A percentile compares a stretch with the other conserved stretches of the same genome.
Conservation (phyloP, 805 yeast species). For the Cyberlindnera amylophila region DNA sequence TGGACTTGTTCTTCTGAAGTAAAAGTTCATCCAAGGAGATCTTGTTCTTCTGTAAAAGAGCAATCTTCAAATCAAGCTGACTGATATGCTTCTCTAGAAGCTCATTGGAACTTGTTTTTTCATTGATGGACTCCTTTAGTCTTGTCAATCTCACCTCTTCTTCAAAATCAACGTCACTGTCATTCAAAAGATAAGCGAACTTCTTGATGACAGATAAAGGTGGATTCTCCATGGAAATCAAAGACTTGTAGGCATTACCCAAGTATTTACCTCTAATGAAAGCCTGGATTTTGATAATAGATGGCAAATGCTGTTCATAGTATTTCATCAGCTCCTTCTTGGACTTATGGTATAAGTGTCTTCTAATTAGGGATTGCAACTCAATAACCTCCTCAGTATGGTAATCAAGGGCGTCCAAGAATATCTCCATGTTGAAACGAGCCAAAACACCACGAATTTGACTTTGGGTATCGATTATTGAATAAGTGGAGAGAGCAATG, state of each 20-base stretch:
- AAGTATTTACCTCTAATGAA: conserved; percentile 63
- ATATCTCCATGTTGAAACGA: conserved; percentile 52
- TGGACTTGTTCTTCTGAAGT: conserved; percentile 34
- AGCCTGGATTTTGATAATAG: conserved; percentile 72
- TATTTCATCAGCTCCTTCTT: conserved; percentile 35
- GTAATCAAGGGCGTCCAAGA: conserved; percentile 49
- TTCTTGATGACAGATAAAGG: conserved; percentile 71
- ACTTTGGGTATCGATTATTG: conserved; percentile 49
- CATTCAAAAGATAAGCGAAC: conserved; percentile 73
- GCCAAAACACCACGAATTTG: conserved; percentile 58
- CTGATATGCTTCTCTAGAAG: conserved; percentile 69
- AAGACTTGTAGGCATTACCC: conserved; percentile 66
- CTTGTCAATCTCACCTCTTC: conserved; percentile 69
- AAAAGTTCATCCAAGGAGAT: conserved; percentile 70
- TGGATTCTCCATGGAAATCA: conserved; percentile 70
- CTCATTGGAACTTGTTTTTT: conserved; percentile 66
- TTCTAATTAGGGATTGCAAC: conserved; percentile 57
- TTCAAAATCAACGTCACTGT: conserved; percentile 67
- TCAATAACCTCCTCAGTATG: conserved; percentile 36
- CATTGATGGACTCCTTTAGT: conserved; percentile 63
- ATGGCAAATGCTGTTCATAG: conserved; percentile 53
- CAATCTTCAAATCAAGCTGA: conserved; percentile 73
- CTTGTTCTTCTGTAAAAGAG: conserved; percentile 73
- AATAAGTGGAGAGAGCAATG: conserved; percentile 1
- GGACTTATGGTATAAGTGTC: conserved; percentile 37